Evolutionary conservation across 164 flowering plant genomes (phyloP).

Genomic region (Litsea cubeba): DNA sequence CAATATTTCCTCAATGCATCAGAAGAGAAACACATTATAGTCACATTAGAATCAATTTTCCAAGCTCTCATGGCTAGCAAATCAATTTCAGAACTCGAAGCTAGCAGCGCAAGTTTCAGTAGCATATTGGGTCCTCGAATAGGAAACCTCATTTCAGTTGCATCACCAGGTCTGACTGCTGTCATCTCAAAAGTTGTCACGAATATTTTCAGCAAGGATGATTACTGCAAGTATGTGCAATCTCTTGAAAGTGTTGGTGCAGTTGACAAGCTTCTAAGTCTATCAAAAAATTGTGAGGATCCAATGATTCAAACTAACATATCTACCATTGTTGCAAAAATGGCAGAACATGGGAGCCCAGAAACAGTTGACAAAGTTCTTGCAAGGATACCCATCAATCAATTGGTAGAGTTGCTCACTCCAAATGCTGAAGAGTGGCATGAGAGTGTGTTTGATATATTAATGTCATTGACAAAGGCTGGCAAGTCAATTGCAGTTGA

Average conservation of each 20-base stretch:
- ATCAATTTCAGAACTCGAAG: conserved; percentile 43
- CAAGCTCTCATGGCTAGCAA: conserved; percentile 44
- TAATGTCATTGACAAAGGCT: conserved; percentile 39
- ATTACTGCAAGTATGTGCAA: conserved; percentile 26
- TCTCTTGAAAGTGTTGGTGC: conserved; percentile 31
- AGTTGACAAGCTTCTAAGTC: conserved; percentile 27
- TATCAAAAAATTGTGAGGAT: conserved; percentile 27
- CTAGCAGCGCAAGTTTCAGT: conserved; percentile 36
- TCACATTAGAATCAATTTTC: conserved; percentile 29
- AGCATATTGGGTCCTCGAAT: conserved; percentile 33
- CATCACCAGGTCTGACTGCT: conserved; percentile 26
- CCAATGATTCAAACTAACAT: conserved; percentile 30
- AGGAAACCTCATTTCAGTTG: conserved; percentile 23
- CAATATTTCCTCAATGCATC: conserved; percentile 16
- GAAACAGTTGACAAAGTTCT: conserved; percentile 31
- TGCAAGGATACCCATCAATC: conserved; percentile 25
- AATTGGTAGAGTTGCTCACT: conserved; percentile 29
- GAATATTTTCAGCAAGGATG: conserved; percentile 26
- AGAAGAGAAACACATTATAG: conserved; percentile 27
- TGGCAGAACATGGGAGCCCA: conserved; percentile 37
- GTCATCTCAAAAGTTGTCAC: conserved; percentile 30
- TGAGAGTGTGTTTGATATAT: conserved; percentile 30
- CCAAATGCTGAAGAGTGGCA: conserved; percentile 34
- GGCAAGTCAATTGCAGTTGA: conserved; percentile 41
- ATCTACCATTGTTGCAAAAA: conserved; percentile 34